These are phyloP conservation scores for Elsinoe ampelina DNA, from an alignment of 2,329 filamentous ascomycete genomes.

Conservation along the genomic window DNA sequence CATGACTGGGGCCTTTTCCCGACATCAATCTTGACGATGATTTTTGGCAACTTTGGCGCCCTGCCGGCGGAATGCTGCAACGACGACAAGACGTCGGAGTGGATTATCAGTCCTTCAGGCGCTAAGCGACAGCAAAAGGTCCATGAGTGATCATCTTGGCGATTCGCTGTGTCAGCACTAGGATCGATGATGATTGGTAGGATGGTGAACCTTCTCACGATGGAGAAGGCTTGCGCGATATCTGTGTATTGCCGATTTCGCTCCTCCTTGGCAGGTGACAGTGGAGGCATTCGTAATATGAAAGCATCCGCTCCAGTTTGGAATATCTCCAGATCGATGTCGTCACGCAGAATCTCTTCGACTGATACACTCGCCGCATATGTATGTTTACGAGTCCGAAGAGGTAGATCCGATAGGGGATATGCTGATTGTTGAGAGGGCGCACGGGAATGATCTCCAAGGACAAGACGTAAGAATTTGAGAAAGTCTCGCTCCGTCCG, in stretches of 20 bases:
- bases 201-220: conserved; percentile 54
- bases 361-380: conserved; percentile 57
- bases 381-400: conserved; percentile 54
- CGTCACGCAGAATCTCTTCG: conserved; percentile 44
- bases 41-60: conserved; percentile 17
- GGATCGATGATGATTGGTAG: conserved; percentile 36
- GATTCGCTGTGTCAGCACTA: conserved; percentile 21
- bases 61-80: conserved; percentile 33
- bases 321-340: conserved; percentile 53
- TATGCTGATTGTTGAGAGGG: conserved; percentile 55
- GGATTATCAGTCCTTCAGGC: conserved; percentile 24
- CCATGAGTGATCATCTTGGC: conserved; percentile 41
- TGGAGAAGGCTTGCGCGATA: conserved; percentile 49
- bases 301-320: conserved; percentile 60
- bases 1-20: conserved; percentile 33
- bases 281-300: conserved; percentile 36
- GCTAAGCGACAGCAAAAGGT: conserved; percentile 38
- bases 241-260: conserved; percentile 2
- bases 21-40: conserved; percentile 19
- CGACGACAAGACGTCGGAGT: conserved; percentile 50
- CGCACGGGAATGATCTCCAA: conserved; percentile 42
- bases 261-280: not conserved
- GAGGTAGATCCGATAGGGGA: conserved; percentile 52
- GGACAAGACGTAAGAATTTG: conserved; percentile 56
- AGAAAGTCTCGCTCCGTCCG: conserved; percentile 60